Conservation (phyloP, 306 rosid species). For the Rosa persica region DNA sequence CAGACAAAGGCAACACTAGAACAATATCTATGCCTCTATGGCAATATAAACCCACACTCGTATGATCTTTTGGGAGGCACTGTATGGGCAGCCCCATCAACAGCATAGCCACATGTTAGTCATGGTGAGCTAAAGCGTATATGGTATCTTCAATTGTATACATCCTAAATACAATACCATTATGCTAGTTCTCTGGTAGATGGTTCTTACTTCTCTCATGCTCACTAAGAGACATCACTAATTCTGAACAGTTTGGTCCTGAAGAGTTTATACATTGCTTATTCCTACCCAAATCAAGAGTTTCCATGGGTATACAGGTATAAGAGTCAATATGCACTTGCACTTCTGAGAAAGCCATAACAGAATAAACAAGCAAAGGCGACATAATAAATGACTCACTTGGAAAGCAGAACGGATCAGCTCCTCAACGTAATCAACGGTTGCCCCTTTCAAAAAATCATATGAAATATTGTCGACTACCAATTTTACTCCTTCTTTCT, state of each 20-base stretch:
- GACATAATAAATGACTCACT: slow-evolving; percentile 44
- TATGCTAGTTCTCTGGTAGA: not conserved
- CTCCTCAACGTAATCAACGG: slow-evolving; percentile 95
- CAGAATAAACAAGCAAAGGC: not conserved
- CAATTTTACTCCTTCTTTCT: slow-evolving; percentile 75
- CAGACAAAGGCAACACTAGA: not conserved
- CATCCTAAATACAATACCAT: not conserved
- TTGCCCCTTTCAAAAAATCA: slow-evolving; percentile 93
- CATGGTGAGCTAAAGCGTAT: not conserved
- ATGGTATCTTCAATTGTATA: not conserved
- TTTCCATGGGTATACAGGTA: not conserved
- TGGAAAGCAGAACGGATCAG: slow-evolving; percentile 88
- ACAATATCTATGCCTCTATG: not conserved
- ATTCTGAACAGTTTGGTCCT: not conserved
- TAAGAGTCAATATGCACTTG: not conserved
- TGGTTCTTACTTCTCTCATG: slow-evolving; percentile 3
- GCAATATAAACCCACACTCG: not conserved
- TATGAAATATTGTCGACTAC: slow-evolving; percentile 74
- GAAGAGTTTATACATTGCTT: not conserved
- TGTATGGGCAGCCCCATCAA: not conserved
- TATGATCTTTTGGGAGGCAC: not conserved
- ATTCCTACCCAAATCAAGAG: not conserved
- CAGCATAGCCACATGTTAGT: not conserved
- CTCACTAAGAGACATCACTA: not conserved
- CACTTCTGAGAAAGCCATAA: not conserved